These are phyloP conservation scores for Psilocybe sp. DNA, from an alignment of 768 basidiomycete species.

Conservation along the genomic window DNA sequence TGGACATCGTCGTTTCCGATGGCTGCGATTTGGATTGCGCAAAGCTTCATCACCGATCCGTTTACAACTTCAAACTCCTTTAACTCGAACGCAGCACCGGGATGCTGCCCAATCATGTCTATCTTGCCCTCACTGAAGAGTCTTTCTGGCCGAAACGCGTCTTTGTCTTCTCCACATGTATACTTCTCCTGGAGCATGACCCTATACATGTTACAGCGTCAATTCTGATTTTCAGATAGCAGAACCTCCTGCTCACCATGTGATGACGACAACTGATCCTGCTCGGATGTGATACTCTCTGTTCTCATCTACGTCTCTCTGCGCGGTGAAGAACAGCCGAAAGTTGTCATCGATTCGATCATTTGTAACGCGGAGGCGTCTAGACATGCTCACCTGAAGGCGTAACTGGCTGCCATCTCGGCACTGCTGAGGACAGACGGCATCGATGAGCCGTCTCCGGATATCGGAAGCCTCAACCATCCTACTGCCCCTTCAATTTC, in stretches of 20 bases:
- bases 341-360: background rate
- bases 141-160: slow-evolving; percentile 50
- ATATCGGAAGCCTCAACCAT: slow-evolving; percentile 27
- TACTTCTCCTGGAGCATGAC: slow-evolving; percentile 45
- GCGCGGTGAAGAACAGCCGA: slow-evolving; percentile 1
- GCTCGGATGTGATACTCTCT: slow-evolving; percentile 8
- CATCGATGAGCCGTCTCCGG: slow-evolving; percentile 27
- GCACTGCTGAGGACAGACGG: slow-evolving; percentile 34
- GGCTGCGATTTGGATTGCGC: too few relatives aligned
- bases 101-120: slow-evolving; percentile 13
- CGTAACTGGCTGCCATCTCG: slow-evolving; percentile 23
- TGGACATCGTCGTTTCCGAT: too few relatives aligned
- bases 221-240: background rate
- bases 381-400: slow-evolving; percentile 21
- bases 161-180: slow-evolving; percentile 43
- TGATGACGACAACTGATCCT: slow-evolving; percentile 8
- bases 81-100: slow-evolving; percentile 21
- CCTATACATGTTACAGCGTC: slow-evolving; percentile 12
- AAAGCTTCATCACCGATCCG: too few relatives aligned
- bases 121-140: slow-evolving; percentile 32
- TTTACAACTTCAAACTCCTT: too few relatives aligned
- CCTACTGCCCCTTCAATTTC: slow-evolving; percentile 33
- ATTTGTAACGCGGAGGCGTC: background rate
- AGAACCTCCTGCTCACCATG: slow-evolving; percentile 3
- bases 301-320: background rate